Conservation (phyloP, 768 basidiomycete genomes). For the Lentinula edodes region DNA sequence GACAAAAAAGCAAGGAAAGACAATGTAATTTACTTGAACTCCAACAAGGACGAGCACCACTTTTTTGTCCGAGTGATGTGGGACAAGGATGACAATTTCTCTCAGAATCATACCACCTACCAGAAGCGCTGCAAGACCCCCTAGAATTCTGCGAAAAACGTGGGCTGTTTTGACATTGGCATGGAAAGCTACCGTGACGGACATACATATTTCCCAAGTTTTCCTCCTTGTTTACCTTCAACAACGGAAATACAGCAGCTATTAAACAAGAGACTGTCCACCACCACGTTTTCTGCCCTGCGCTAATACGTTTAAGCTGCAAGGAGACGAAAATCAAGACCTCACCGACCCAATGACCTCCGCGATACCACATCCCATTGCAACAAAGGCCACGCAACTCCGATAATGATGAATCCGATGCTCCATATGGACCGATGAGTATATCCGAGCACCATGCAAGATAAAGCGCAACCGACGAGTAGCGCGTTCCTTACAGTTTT, state of each 20-base stretch:
- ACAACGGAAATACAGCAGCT: conserved; percentile 64
- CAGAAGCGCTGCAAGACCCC: conserved; percentile 40
- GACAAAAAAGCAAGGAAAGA: not conserved
- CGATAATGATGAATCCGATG: conserved; percentile 53
- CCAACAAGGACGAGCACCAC: not conserved
- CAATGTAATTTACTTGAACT: not conserved
- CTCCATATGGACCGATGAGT: conserved; percentile 70
- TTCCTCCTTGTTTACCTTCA: conserved; percentile 70
- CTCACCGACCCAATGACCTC: not conserved
- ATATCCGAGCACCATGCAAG: conserved; percentile 52
- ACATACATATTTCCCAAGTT: conserved; percentile 55
- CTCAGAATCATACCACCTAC: conserved; percentile 18
- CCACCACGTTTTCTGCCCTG: not conserved
- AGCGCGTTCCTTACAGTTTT: not conserved
- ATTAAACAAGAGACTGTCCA: conserved; percentile 50
- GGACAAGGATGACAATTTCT: not conserved
- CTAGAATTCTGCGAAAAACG: conserved; percentile 30
- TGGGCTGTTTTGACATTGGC: not conserved
- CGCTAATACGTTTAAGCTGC: not conserved
- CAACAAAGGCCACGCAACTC: conserved; percentile 57
- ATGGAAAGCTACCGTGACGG: no score
- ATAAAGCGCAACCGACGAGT: not conserved
- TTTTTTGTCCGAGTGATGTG: not conserved
- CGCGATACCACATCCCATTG: conserved; percentile 38
- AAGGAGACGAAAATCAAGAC: not conserved